Conservation (phyloP, 1,139 yeast species). For the Hansenula lynferdii region DNA sequence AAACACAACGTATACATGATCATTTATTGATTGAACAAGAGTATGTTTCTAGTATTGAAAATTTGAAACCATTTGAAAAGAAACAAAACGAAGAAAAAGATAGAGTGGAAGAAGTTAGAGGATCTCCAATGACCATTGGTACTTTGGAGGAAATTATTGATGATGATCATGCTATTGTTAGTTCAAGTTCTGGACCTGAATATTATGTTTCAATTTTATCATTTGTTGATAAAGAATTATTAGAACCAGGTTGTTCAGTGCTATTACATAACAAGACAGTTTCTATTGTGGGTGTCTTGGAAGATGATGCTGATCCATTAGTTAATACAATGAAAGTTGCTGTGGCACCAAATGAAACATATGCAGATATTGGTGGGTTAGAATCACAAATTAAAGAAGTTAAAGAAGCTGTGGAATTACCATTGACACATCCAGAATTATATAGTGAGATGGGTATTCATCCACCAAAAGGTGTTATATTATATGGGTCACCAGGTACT, state of each 20-base stretch:
- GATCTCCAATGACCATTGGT: constrained; percentile 96
- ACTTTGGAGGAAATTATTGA: constrained; percentile 95
- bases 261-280: constrained; percentile 93
- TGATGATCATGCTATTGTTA: constrained; percentile 98
- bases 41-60: constrained; percentile 92
- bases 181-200: constrained; percentile 94
- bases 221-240: constrained; percentile 93
- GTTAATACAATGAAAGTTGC: constrained; percentile 97
- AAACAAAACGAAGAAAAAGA: constrained; percentile 95
- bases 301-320: constrained; percentile 98
- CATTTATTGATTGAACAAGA: constrained; percentile 94
- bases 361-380: constrained; percentile 97
- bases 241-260: constrained; percentile 99
- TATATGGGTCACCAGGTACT: constrained; percentile 99
- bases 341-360: constrained; percentile 94
- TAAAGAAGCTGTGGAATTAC: constrained; percentile 96
- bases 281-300: constrained; percentile 90
- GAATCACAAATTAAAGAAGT: constrained; percentile 97
- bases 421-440: constrained; percentile 94
- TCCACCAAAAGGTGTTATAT: constrained; percentile 98
- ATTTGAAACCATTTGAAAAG: constrained; percentile 93
- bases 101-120: constrained; percentile 92
- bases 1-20: constrained; percentile 95
- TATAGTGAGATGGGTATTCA: constrained; percentile 99
- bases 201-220: constrained; percentile 94